Evolutionary conservation across 2,329 filamentous ascomycete genomes (phyloP).

Genomic region (Trichoderma atrobrunneum): DNA sequence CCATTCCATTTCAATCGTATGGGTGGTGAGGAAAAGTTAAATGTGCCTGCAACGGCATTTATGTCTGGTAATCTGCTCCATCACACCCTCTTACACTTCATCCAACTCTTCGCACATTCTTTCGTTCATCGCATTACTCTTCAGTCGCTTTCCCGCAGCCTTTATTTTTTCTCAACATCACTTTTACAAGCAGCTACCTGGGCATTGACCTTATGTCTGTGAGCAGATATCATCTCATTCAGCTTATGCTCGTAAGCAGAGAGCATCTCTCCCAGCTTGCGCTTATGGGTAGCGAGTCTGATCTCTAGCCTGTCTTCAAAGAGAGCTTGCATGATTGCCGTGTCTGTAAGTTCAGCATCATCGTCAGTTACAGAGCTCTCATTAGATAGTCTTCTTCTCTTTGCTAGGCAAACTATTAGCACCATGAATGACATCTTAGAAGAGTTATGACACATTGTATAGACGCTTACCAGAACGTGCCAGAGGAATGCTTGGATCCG

Average conservation of each 20-base stretch:
- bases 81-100: neutral
- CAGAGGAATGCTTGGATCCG: neutral
- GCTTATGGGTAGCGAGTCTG: neutral
- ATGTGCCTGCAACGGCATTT: neutral
- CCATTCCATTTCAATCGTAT: neutral
- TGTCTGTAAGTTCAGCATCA: neutral
- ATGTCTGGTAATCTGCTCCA: neutral
- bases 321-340: neutral
- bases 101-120: neutral
- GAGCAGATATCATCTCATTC: neutral
- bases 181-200: neutral
- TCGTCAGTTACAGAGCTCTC: neutral
- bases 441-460: neutral
- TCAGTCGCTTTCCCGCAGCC: neutral
- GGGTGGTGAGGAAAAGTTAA: neutral
- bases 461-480: neutral
- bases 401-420: neutral
- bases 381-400: neutral
- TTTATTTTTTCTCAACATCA: neutral
- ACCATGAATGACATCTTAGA: neutral
- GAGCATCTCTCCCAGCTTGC: neutral
- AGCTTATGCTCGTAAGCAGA: neutral
- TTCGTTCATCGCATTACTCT: neutral
- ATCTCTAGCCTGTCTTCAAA: neutral
- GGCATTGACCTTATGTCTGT: neutral